These are phyloP conservation scores for Papilionanthe hybrid DNA, from an alignment of 116 monocot genomes.

Conservation along the genomic window DNA sequence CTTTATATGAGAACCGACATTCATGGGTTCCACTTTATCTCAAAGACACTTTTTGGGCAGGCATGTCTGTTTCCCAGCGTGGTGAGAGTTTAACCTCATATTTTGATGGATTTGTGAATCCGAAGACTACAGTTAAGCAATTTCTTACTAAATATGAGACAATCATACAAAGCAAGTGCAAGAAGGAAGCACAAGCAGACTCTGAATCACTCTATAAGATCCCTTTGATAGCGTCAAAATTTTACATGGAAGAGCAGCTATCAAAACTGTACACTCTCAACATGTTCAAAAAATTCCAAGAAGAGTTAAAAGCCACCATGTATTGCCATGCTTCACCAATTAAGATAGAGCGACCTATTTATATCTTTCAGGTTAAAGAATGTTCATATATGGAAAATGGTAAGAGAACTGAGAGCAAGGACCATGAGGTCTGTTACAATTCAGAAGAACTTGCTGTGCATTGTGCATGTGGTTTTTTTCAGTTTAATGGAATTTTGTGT, in stretches of 20 bases:
- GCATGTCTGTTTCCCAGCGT: conserved; percentile 19
- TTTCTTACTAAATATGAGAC: conserved; percentile 30
- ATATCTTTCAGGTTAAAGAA: conserved; percentile 32
- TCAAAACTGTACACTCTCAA: conserved; percentile 36
- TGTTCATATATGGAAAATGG: conserved; percentile 21
- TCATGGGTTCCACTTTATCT: conserved; percentile 39
- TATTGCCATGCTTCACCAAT: conserved; percentile 25
- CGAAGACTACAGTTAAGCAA: conserved; percentile 25
- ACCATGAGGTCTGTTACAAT: conserved; percentile 30
- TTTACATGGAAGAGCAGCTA: conserved; percentile 37
- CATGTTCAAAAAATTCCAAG: conserved; percentile 34
- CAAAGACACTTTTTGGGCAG: conserved; percentile 42
- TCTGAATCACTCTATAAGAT: conserved; percentile 23
- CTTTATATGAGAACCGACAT: conserved; percentile 34
- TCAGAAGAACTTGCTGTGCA: conserved; percentile 13
- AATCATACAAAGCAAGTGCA: conserved; percentile 23
- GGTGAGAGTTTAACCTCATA: conserved; percentile 17
- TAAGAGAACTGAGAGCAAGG: conserved; percentile 13
- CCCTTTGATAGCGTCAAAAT: conserved; percentile 21
- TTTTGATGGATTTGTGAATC: conserved; percentile 26
- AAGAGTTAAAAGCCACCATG: conserved; percentile 34
- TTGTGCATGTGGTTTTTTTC: conserved; percentile 31
- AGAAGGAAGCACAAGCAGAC: conserved; percentile 35
- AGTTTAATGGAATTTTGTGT: conserved; percentile 37
- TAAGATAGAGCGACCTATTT: conserved; percentile 27